These are phyloP conservation scores for Neurospora sp. DNA, from an alignment of 495 filamentous ascomycete species.

Conservation along the genomic window DNA sequence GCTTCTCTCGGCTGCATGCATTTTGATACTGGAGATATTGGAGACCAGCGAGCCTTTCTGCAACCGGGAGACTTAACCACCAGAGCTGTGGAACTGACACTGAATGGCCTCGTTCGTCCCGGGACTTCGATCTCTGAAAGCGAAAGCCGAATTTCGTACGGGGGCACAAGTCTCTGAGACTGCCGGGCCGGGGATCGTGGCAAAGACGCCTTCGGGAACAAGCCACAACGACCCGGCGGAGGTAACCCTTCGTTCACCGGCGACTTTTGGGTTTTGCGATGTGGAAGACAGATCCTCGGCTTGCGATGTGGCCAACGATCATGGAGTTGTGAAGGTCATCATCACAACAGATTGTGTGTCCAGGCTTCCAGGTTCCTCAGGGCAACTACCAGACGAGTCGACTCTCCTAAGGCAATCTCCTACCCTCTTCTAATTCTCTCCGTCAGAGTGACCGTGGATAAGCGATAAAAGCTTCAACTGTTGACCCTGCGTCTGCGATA, in stretches of 20 bases:
- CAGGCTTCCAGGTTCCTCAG: neutral
- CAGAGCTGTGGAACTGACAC: neutral
- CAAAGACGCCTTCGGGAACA: neutral
- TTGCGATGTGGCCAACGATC: neutral
- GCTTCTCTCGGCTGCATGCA: constrained; percentile 10
- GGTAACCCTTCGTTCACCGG: neutral
- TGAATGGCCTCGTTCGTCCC: neutral
- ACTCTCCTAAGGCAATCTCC: neutral
- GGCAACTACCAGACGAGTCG: neutral
- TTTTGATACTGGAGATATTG: neutral
- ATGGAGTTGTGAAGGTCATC: neutral
- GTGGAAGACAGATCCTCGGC: neutral
- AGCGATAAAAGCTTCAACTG: neutral
- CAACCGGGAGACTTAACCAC: neutral
- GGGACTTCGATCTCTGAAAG: neutral
- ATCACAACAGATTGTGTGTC: neutral
- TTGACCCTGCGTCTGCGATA: neutral
- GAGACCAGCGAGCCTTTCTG: neutral
- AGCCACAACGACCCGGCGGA: neutral
- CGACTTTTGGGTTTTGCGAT: neutral
- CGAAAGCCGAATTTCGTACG: neutral
- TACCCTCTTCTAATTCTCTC: neutral
- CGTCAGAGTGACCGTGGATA: neutral
- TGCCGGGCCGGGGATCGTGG: neutral
- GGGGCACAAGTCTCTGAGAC: neutral